Evolutionary conservation across 2,329 filamentous ascomycete species (phyloP).

Genomic region (Escovopsis sp.): DNA sequence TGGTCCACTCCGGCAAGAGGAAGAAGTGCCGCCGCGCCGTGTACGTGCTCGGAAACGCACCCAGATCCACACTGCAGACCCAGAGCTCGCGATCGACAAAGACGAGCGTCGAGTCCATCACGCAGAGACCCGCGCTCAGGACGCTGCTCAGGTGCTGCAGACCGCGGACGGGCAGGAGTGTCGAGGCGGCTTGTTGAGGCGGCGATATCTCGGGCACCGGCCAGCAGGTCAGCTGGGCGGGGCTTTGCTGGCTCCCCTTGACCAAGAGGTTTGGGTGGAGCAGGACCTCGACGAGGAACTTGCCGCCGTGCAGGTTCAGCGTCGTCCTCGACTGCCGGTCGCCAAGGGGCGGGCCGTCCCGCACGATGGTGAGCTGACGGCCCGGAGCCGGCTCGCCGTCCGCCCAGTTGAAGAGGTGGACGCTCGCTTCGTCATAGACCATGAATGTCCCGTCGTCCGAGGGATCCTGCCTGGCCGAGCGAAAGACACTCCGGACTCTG

Average conservation of each 20-base stretch:
- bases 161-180: not conserved
- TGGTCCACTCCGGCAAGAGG: conserved; percentile 2
- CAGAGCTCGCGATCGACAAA: conserved; percentile 1
- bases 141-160: not conserved
- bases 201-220: not conserved
- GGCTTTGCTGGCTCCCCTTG: not conserved
- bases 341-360: not conserved
- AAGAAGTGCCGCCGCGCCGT: conserved; percentile 2
- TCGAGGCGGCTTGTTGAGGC: not conserved
- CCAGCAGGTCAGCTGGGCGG: conserved; percentile 1
- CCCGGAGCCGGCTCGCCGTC: not conserved
- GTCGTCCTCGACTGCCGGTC: not conserved
- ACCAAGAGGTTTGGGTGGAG: not conserved
- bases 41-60: not conserved
- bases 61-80: conserved; percentile 2
- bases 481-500: not conserved
- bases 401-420: not conserved
- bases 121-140: not conserved
- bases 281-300: not conserved
- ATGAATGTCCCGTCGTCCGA: not conserved
- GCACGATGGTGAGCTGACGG: not conserved
- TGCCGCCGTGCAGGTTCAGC: not conserved
- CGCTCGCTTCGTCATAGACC: not conserved
- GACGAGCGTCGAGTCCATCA: conserved; percentile 1
- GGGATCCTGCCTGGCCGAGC: not conserved